phyloP scores from a whole-genome alignment of 257 asterid genomes.

The Primulina tabacum region DNA sequence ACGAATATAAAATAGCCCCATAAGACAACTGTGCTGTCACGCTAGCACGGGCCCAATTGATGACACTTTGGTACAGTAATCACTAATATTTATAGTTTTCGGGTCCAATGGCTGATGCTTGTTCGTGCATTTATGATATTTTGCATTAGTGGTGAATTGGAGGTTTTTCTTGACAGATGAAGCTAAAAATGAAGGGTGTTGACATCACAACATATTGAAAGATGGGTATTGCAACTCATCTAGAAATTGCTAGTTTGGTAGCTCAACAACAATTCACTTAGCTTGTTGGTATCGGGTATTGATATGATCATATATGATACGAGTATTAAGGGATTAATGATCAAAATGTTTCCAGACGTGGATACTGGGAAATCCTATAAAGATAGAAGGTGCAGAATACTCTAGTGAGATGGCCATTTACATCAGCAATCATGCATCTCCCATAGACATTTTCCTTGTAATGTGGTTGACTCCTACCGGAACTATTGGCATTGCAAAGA shows the following conservation, averaged over 20 bases:
- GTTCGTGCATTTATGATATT: too few species aligned
- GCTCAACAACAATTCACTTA: too few species aligned
- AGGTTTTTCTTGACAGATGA: conserved; percentile 5
- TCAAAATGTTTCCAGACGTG: conserved; percentile 34
- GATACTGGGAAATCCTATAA: conserved; percentile 45
- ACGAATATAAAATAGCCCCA: too few species aligned
- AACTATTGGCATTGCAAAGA: conserved; percentile 43
- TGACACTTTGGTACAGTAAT: too few species aligned
- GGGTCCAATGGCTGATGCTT: too few species aligned
- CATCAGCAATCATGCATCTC: conserved; percentile 48
- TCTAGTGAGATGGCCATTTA: conserved; percentile 41
- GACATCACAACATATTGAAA: neutral
- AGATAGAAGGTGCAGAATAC: conserved; percentile 45
- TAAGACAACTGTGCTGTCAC: too few species aligned
- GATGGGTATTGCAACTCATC: too few species aligned
- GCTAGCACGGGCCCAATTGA: too few species aligned
- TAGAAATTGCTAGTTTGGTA: too few species aligned
- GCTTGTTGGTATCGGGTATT: too few species aligned
- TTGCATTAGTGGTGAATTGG: neutral
- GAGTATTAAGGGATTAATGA: neutral
- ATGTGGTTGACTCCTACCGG: conserved; percentile 52
- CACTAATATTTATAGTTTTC: too few species aligned
- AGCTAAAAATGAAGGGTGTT: neutral
- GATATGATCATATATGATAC: too few species aligned
- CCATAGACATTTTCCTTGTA: conserved; percentile 42